A percentile compares a stretch with the other conserved stretches of the same genome.
Conservation (phyloP, 1,284 basidiomycete genomes). For the Chiua sp. region DNA sequence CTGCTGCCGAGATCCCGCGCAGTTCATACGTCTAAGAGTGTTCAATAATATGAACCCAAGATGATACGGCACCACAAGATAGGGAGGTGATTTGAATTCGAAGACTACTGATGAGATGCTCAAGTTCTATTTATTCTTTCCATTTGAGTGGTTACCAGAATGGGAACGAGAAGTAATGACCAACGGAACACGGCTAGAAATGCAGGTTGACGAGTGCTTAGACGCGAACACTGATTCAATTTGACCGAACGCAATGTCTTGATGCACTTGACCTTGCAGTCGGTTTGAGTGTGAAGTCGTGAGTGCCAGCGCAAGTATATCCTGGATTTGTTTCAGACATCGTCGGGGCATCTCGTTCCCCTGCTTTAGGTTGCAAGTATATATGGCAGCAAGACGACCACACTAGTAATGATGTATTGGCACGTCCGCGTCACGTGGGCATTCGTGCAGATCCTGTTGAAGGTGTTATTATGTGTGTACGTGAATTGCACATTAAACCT, state of each 20-base stretch:
- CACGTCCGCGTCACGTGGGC: constrained; percentile 77
- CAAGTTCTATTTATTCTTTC: constrained; percentile 15
- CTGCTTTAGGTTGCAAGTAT: constrained; percentile 53
- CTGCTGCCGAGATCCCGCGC: too few relatives aligned
- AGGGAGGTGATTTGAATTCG: constrained; percentile 71
- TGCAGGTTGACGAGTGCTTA: constrained; percentile 28
- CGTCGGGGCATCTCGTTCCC: constrained; percentile 33
- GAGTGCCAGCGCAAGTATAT: constrained; percentile 56
- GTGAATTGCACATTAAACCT: constrained; percentile 19
- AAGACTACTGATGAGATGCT: constrained; percentile 18
- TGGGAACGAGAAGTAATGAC: constrained; percentile 54
- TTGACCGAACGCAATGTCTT: constrained; percentile 20
- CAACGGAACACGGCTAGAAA: constrained; percentile 67
- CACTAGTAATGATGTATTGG: constrained; percentile 66
- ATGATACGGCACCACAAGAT: constrained; percentile 62
- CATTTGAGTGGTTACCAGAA: constrained; percentile 45
- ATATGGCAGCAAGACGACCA: constrained; percentile 55
- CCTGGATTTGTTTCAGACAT: constrained; percentile 27
- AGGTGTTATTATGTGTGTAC: constrained; percentile 4
- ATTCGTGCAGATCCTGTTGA: constrained; percentile 71
- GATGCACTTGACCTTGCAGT: constrained; percentile 47
- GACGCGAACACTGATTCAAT: constrained; percentile 5
- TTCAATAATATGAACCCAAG: neutral
- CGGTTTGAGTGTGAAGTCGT: constrained; percentile 76
- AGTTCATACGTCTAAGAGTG: constrained; percentile 6